phyloP scores from a whole-genome alignment of 176 grass and related monocot genomes.

The Oryza meyeriana region DNA sequence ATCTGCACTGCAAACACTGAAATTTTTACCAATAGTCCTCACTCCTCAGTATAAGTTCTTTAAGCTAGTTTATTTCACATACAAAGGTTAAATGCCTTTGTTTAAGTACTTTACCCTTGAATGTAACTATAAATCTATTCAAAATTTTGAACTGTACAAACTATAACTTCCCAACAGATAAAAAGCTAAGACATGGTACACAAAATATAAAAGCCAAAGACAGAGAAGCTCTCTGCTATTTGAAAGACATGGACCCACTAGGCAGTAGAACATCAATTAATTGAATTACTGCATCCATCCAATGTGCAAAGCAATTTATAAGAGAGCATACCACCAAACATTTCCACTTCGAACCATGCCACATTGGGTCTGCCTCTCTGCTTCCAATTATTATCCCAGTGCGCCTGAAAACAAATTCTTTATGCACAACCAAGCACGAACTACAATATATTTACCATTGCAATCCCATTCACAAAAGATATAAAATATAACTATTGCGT shows the following conservation, averaged over 20 bases:
- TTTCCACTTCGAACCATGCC: slow-evolving; percentile 95
- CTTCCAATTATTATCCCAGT: slow-evolving; percentile 77
- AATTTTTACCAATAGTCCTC: not conserved
- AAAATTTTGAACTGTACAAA: not conserved
- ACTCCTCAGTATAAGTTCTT: not conserved
- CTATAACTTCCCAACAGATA: not conserved
- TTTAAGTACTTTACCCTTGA: not conserved
- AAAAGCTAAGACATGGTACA: not conserved
- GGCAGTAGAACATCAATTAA: not conserved
- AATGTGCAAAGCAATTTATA: slow-evolving; percentile 15
- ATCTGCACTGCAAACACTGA: not conserved
- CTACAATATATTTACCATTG: not conserved
- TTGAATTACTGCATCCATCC: not conserved
- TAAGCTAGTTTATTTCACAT: not conserved
- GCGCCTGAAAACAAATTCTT: slow-evolving; percentile 41
- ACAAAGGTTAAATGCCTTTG: not conserved
- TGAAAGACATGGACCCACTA: not conserved
- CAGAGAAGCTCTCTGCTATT: not conserved
- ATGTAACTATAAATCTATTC: not conserved
- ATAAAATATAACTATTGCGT: slow-evolving; percentile 5
- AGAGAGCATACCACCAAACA: slow-evolving; percentile 60
- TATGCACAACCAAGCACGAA: not conserved
- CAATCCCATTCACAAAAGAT: slow-evolving; percentile 16
- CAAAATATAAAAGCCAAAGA: not conserved
- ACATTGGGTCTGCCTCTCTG: slow-evolving; percentile 59